phyloP scores from a whole-genome alignment of 1,139 yeast genomes.

The Candida frijolesensis region DNA sequence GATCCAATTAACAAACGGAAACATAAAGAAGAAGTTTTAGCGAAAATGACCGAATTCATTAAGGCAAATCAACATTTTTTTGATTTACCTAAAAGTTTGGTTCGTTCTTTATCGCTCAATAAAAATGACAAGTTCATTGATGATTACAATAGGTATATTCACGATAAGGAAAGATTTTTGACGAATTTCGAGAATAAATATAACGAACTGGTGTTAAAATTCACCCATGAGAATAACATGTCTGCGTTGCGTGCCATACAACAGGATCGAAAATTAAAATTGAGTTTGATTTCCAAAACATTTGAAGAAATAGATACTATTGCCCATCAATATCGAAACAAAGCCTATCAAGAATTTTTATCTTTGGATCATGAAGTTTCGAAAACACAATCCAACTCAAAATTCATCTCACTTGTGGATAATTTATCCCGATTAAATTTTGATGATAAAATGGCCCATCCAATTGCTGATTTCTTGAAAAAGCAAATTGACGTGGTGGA shows the following conservation, averaged over 20 bases:
- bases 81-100: slow-evolving; percentile 67
- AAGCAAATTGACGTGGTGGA: slow-evolving; percentile 38
- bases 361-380: slow-evolving; percentile 40
- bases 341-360: slow-evolving; percentile 61
- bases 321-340: slow-evolving; percentile 63
- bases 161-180: slow-evolving; percentile 26
- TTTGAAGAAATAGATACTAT: slow-evolving; percentile 71
- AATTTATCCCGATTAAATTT: slow-evolving; percentile 37
- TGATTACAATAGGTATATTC: slow-evolving; percentile 60
- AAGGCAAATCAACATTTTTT: slow-evolving; percentile 65
- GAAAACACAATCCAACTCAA: slow-evolving; percentile 20
- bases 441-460: slow-evolving; percentile 23
- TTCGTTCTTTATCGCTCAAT: slow-evolving; percentile 52
- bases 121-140: slow-evolving; percentile 74
- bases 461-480: slow-evolving; percentile 40
- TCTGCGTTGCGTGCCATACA: slow-evolving; percentile 21
- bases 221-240: slow-evolving; percentile 19
- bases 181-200: slow-evolving; percentile 20
- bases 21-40: slow-evolving; percentile 59
- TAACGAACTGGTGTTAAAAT: slow-evolving; percentile 16
- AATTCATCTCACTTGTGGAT: slow-evolving; percentile 43
- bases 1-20: slow-evolving; percentile 76
- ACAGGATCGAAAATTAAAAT: slow-evolving; percentile 38
- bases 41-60: slow-evolving; percentile 62
- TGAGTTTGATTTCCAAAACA: slow-evolving; percentile 43